These are phyloP conservation scores for Colletotrichum acutatum DNA, from an alignment of 2,329 filamentous ascomycete species.

Conservation along the genomic window DNA sequence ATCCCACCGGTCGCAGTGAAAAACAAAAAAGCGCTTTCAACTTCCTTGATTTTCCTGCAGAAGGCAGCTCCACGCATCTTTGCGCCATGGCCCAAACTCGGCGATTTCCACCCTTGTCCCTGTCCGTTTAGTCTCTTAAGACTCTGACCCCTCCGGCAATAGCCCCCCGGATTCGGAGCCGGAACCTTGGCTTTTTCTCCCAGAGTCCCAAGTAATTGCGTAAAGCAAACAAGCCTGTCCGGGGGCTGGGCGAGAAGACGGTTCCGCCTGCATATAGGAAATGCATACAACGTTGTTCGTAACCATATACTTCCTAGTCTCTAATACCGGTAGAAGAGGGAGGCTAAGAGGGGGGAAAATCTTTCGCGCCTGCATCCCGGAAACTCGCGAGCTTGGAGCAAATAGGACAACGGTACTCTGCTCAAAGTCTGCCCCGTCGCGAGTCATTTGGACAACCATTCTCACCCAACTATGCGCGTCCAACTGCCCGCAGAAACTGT, in stretches of 20 bases:
- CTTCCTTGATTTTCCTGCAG: conserved; percentile 4
- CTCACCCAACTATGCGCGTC: conserved; percentile 4
- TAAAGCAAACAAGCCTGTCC: conserved; percentile 1
- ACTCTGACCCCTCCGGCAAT: too few relatives aligned
- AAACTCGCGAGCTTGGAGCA: not conserved
- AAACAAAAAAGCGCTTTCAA: conserved; percentile 22
- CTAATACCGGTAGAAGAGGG: not conserved
- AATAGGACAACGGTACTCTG: not conserved
- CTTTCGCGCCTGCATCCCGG: conserved; percentile 9
- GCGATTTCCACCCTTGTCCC: conserved; percentile 18
- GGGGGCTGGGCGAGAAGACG: not conserved
- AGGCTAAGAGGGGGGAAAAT: not conserved
- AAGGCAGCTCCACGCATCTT: conserved; percentile 19
- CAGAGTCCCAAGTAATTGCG: not conserved
- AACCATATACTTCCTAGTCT: not conserved
- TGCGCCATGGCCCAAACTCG: conserved; percentile 5
- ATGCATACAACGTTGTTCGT: not conserved
- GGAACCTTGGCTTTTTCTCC: conserved; percentile 1
- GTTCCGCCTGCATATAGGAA: not conserved
- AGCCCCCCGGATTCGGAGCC: conserved; percentile 14
- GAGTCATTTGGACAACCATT: conserved; percentile 19
- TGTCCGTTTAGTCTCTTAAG: not conserved
- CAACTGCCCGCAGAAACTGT: conserved; percentile 13
- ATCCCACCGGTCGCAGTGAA: not conserved
- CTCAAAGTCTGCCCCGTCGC: not conserved